These are phyloP conservation scores for Scedosporium apiospermum DNA, from an alignment of 2,329 filamentous ascomycete species.

Conservation along the genomic window DNA sequence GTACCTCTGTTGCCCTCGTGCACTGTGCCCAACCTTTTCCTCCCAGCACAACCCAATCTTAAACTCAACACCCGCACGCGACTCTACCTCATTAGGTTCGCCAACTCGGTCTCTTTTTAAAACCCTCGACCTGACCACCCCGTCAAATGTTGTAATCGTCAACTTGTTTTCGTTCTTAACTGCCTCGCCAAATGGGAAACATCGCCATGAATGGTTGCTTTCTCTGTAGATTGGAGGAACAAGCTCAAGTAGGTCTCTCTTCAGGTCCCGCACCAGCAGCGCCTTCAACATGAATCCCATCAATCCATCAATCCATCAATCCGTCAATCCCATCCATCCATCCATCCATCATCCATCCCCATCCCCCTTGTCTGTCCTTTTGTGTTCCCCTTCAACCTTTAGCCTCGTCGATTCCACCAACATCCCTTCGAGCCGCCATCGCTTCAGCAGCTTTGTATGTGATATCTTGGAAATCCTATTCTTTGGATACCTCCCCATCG, in stretches of 20 bases:
- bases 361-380: neutral
- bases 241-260: conserved; percentile 5
- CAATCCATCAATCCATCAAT: neutral
- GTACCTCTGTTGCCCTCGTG: neutral
- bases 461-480: conserved; percentile 4
- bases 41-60: neutral
- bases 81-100: neutral
- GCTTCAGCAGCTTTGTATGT: conserved; percentile 6
- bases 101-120: neutral
- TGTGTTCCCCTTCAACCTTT: neutral
- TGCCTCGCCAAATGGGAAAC: conserved; percentile 1
- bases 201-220: conserved; percentile 3
- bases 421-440: neutral
- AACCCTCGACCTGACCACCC: neutral
- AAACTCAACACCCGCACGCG: neutral
- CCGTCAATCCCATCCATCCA: neutral
- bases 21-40: neutral
- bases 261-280: neutral
- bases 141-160: conserved; percentile 6
- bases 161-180: neutral
- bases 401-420: neutral
- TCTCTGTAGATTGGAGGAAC: conserved; percentile 6
- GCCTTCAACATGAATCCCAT: neutral
- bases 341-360: neutral
- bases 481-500: neutral